Evolutionary conservation across 257 asterid genomes (phyloP), one percentile per base, ranked within the genome.

Genomic region (Paraleonurus japonicus): DNA sequence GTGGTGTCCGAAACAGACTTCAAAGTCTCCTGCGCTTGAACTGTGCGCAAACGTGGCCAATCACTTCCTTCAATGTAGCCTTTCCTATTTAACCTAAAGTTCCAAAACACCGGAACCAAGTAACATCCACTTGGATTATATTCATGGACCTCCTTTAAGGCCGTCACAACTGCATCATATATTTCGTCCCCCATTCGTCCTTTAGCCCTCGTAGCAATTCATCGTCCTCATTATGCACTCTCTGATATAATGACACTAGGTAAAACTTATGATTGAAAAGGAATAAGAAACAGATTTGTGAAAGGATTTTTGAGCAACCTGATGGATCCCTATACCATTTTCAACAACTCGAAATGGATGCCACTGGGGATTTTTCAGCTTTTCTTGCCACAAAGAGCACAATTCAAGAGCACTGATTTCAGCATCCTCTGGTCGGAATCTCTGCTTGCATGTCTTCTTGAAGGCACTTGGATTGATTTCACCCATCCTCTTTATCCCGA

Each of bases 401-500:
- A 85, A 55, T 64, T 87, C 83, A 5, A 60, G 15, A 13, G 97
- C 87, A 76, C 82, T 85, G 22, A 72, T 39, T 0, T 87, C 92
- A 35, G 84, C 90, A 47, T 93, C 98, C 45, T 66, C 84, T 2
- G 64, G 55, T 11, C 87, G 50, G 50, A 62, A 90, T 61, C 69
- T 86, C 41, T 74, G 45, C 27, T 79, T 86, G 81, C 95, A 88
- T 19, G 75, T 75, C 4, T 50, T 76, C 76, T 60, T 78, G 63
- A 88, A 84, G 45, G 87, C 61, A 76, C 83, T 81, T 17, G 61
- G 73, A 15, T 92, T 88, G 9, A 92, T 76, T 33, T 88, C 98
- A 1, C 95, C 97, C 95, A 88, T 88, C 72, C 89, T 82, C 74
- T 87, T 90, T 19, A 90, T 74, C 75, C 97, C 92, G 17, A 88